Evolutionary conservation across 352 stramenopile species (phyloP), one percentile per base, ranked within the genome.

Genomic region (Pythium myriotylum): DNA sequence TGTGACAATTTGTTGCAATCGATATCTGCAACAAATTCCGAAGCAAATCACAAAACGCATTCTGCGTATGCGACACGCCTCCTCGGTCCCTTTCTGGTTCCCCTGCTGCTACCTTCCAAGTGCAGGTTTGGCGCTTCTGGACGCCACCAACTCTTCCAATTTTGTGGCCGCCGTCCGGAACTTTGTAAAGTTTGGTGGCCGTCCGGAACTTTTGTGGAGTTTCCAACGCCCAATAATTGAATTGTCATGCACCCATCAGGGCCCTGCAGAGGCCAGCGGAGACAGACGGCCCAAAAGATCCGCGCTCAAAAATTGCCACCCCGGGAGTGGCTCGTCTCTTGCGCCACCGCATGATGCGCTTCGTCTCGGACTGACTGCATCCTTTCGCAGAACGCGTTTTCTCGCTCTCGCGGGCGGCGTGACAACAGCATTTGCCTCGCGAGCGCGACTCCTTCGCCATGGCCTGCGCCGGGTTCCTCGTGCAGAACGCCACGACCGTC

Each of bases 391-490:
- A 55, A 63, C 55, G n/a, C 1, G 5, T 45, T 29, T 39, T n/a
- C 24, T 27, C 45, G 43, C 22, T 50, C 20, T 33, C 51, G 32
- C 37, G n/a, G 13, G n/a, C 37, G 13, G 37, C 13, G 13, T 43
- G 37, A 43, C 37, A 20, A 43, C 5, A 43, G 5, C 5, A 43
- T 43, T 35, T 35, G 29, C 29, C 5, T 35, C 29, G 29, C 5
- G 29, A 10, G 29, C 29, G 10, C 29, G 29, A 35, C 5, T 35
- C 29, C n/a, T n/a, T n/a, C 24, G 51, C 33, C 59, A 92, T 92
- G 83, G 78, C 80, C 0, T 86, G 81, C 59, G 83, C 80, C 7
- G 83, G 83, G 13, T 89, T 81, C 56, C 70, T 92, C 54, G 68
- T 88, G 48, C 65, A 86, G n/a, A 75, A 74, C 55, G 84, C 81